Base-by-base conservation (phyloP, 2,329 filamentous ascomycete species). In the Cladosporium sp. region DNA sequence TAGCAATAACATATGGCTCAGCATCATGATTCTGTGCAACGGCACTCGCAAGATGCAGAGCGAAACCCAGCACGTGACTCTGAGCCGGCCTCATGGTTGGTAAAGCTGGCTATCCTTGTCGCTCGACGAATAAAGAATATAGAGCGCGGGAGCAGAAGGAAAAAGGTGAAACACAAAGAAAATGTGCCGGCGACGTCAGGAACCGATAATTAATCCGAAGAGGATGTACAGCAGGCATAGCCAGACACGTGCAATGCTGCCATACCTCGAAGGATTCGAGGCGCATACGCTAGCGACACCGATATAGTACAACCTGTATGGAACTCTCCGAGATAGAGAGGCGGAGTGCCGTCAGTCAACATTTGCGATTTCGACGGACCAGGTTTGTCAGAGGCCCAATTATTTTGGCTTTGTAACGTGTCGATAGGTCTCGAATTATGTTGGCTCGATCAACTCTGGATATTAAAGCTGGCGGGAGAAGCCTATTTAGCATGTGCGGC, bases 1-100 rank as follows among this genome's bases (percentile, higher is more conserved):
- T 56, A 9, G 57, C 40, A 14, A 61, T 47, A 8, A 43, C 25
- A 36, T 55, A 39, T n/a, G 60, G 38, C 25, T 49, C 38, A 2
- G 38, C 51, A 22, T 54, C 42, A 17, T 61, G 50, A 17, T 59
- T 52, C 3, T 50, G 19, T 14, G 37, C 37, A 39, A 25, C 30
- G 9, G 19, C 30, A 14, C 34, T 51, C 30, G 30, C 30, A n/a
- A 51, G 19, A 4, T 51, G 49, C 30, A 39, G 19, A 39, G 49
- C 34, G 9, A 51, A 34, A 11, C 20, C 22, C 9, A 14, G 8
- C 1, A 45, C 14, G 3, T 8, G 7, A 7, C 22, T 30, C 19
- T 15, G 20, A 17, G 22, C 28, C 42, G 42, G 28, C 42, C 42
- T 28, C 42, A 45, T 45, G 14, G 14, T 45, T 17, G 3, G 14